Base-by-base conservation (phyloP, 352 stramenopile species). In the Phytophthora brassicae region DNA sequence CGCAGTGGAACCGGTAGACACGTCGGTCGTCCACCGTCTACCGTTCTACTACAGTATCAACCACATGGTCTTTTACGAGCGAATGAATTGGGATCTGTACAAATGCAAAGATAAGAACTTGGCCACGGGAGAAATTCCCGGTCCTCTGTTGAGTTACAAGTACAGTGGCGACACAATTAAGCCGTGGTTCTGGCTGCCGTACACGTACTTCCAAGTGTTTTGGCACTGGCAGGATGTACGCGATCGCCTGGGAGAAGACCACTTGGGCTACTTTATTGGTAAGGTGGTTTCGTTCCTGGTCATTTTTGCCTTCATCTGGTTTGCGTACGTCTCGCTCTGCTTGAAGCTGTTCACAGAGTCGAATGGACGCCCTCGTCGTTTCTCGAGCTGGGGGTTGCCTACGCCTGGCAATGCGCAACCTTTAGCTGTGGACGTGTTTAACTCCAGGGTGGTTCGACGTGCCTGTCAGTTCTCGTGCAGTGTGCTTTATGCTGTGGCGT, bases 41-140 rank as follows among this genome's bases (percentile, higher is more conserved):
- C 84, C 82, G 39, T 93, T 93, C 56, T 90, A 88, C 67, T 93
- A 92, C 70, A 90, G 79, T 45, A 89, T 93, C 64, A 93, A 93
- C 62, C 84, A 93, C 78, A 92, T 93, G 82, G 82, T 93, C 58
- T 93, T 90, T 61, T 93, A 93, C 68, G 82, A 93, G 58, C 79
- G 84, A n/a, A 73, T 91, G 77, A 93, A 92, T 58, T 93, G 80
- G 82, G 84, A 93, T 26, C 45, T 93, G 56, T 93, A 93, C 76
- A 89, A 89, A 60, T 93, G 84, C 69, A 86, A 84, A 19, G 79
- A 90, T 63, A 90, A 90, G 65, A 78, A 88, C 48, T 51, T 77
- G 41, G 72, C 71, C 6, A 75, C 59, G 6, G 81, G 60, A 12
- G 61, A 76, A 16, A 91, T 93, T 39, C 84, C 84, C 0, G 84